Evolutionary conservation across 768 basidiomycete species (phyloP).

Genomic region (Lactarius sp.): DNA sequence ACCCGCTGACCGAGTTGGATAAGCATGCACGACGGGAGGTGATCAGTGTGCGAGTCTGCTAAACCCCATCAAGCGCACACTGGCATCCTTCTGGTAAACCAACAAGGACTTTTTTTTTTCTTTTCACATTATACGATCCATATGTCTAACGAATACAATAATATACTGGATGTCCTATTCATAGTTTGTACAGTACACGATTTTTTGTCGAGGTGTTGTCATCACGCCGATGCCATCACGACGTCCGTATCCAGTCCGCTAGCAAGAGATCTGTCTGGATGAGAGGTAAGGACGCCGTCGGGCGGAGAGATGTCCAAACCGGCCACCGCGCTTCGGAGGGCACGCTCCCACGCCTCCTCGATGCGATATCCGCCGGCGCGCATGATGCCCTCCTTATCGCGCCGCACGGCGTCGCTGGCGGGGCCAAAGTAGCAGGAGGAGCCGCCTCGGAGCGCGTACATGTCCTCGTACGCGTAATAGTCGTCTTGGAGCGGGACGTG

Average conservation of each 20-base stretch:
- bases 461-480: conserved; percentile 70
- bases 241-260: conserved; percentile 38
- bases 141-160: neutral
- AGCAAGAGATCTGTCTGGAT: conserved; percentile 9
- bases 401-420: conserved; percentile 68
- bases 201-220: neutral
- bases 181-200: neutral
- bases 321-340: conserved; percentile 66
- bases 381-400: conserved; percentile 75
- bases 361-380: conserved; percentile 77
- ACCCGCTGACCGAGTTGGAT: conserved; percentile 54
- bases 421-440: conserved; percentile 58
- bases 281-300: conserved; percentile 38
- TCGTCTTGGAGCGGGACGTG: conserved; percentile 75
- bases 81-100: neutral
- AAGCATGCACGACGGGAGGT: conserved; percentile 47
- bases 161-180: neutral
- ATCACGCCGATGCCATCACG: conserved; percentile 35
- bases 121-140: neutral
- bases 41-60: conserved; percentile 41
- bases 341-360: conserved; percentile 84
- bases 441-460: conserved; percentile 43
- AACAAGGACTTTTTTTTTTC: neutral
- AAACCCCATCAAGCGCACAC: neutral
- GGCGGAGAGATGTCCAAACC: conserved; percentile 46